Percentiles rank a stretch among this genome's conserved stretches.
These are phyloP conservation scores for Cyberlindnera galapagoensis DNA, from an alignment of 805 yeast species.

Conservation along the genomic window DNA sequence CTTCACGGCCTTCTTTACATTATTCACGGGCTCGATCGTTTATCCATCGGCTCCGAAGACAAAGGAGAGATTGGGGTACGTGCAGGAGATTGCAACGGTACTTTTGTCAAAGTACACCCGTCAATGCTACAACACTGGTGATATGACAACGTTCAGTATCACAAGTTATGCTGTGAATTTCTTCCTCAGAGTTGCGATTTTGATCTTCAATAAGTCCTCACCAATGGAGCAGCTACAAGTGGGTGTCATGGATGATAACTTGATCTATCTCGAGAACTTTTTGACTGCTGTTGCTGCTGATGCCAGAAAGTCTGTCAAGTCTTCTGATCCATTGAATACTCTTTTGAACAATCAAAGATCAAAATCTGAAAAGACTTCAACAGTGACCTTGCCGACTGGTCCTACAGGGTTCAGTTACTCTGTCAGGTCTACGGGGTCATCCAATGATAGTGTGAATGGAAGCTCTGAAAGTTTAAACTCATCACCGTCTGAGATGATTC, in stretches of 20 bases:
- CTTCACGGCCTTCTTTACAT: conserved; percentile 20
- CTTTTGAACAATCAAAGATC: too few species aligned
- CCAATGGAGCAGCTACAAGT: conserved; percentile 4
- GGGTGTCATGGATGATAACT: conserved; percentile 7
- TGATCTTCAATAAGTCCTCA: conserved; percentile 14
- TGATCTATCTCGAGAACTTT: too few species aligned
- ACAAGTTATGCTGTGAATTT: conserved; percentile 13
- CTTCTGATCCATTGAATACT: too few species aligned
- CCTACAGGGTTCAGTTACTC: too few species aligned
- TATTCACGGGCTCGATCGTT: conserved; percentile 20
- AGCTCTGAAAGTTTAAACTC: too few species aligned
- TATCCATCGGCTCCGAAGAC: conserved; percentile 12
- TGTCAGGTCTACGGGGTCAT: too few species aligned
- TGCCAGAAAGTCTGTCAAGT: too few species aligned
- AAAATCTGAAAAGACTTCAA: too few species aligned
- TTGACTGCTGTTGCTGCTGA: too few species aligned
- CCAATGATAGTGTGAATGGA: too few species aligned
- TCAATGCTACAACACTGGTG: conserved; percentile 1
- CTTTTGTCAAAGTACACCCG: conserved; percentile 3
- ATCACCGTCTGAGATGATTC: too few species aligned
- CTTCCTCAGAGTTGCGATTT: conserved; percentile 18
- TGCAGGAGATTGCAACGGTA: conserved; percentile 4
- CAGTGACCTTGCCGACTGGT: too few species aligned
- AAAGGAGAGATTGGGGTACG: conserved; percentile 12
- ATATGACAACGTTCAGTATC: conserved; percentile 8